Base-by-base conservation (phyloP, 352 stramenopile genomes). In the Phytophthora multivora region DNA sequence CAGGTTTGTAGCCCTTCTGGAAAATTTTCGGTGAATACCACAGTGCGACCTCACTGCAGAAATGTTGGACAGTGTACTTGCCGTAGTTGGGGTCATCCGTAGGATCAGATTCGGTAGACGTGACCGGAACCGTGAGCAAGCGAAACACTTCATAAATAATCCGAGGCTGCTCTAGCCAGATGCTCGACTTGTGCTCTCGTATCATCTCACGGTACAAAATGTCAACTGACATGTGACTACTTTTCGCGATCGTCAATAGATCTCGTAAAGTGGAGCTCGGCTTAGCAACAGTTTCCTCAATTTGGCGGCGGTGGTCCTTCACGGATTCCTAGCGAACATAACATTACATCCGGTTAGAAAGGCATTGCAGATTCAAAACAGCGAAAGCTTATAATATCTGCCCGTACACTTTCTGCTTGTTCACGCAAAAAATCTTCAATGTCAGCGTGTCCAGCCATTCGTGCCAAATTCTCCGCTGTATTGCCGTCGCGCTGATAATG, bases 111-210 rank as follows among this genome's bases (percentile, higher is more conserved):
- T 79, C 64, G n/a, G 64, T 56, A 8, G 73, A 76, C 25, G 69
- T 57, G 18, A 63, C 66, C 21, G 63, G 46, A n/a, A 79, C 43
- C 19, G 87, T 94, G 12, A 95, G 51, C 11, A 93, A 59, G 10
- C 69, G 74, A 59, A 95, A 90, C 2, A 93, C 81, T 58, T 95
- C 87, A 62, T 87, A 86, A 65, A 95, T 87, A 77, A 95, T 89
- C 33, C 65, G 76, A 38, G 87, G 85, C 35, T 93, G 78, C 38
- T 92, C 79, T 6, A 95, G 70, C 84, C 84, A 95, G 25, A 57
- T 54, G 7, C 73, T 80, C 19, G 80, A 91, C 60, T 89, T 86
- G 30, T 75, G 56, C 58, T 95, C 86, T 36, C 83, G 83, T 45
- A 80, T 77, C 51, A 93, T 80, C 52, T 95, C 87, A 26, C 85